Conservation (phyloP, 257 asterid species). For the Rubia yunnanensis region DNA sequence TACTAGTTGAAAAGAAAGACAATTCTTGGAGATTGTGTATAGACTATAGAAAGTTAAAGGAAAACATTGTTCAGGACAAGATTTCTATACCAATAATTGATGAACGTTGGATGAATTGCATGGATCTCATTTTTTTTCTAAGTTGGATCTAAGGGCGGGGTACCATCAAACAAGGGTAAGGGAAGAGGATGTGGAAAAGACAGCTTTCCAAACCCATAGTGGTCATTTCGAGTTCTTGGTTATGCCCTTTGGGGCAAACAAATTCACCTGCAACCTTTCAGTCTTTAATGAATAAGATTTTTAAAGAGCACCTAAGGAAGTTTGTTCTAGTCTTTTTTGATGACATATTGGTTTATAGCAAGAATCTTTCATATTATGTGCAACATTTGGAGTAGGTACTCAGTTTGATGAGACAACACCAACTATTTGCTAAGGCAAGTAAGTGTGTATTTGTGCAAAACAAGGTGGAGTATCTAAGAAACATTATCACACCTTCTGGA, state of each 20-base stretch:
- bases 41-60: background rate
- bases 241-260: background rate
- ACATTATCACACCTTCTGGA: background rate
- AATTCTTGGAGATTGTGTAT: background rate
- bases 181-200: background rate
- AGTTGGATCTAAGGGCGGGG: background rate
- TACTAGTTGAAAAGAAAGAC: background rate
- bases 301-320: background rate
- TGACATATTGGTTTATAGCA: conserved; percentile 6
- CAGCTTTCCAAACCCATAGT: background rate
- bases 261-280: conserved; percentile 2
- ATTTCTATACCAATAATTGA: background rate
- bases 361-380: background rate
- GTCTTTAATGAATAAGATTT: background rate
- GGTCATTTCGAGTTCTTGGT: background rate
- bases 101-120: background rate
- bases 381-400: background rate
- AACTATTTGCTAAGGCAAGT: background rate
- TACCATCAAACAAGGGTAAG: background rate
- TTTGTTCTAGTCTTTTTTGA: conserved; percentile 8
- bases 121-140: background rate
- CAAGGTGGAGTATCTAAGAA: background rate
- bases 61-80: background rate
- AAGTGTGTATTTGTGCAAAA: background rate
- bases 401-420: background rate